Base-by-base conservation (phyloP, 2,329 filamentous ascomycete species). In the Acephala macrosclerotiorum region DNA sequence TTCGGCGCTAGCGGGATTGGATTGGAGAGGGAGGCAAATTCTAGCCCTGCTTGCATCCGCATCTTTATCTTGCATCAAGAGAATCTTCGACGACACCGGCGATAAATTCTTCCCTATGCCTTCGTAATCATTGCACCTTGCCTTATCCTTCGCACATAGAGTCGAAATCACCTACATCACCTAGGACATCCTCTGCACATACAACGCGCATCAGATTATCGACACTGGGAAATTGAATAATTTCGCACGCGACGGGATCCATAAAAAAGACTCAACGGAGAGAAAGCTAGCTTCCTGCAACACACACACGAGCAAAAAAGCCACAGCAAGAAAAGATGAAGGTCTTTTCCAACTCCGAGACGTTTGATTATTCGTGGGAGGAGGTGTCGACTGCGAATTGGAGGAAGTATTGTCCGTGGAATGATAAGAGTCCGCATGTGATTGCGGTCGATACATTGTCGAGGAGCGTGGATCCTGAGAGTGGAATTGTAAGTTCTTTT, bases 351-450 rank as follows among this genome's bases (percentile, higher is more conserved):
- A 96, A 93, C 76, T 84, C 85, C 45, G 92, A 93, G 80, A 94
- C 93, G 68, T 99, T 96, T 82, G 87, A 97, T 83, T 99, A 99
- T 85, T 97, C 95, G 55, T 99, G 96, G 96, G 93, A 97, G 76
- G 95, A 98, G 80, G 96, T 99, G 40, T 97, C 94, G 29, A 94
- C 93, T 16, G 94, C 92, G 78, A 99, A 99, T 86, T 99, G 96
- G 96, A 91, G 90, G 74, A 99, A 99, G 80, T 99, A 99, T 82
- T 96, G 93, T 76, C 95, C 95, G 22, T 98, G 96, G 95, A 99
- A 99, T 83, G 92, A 97, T 79, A 96, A 97, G 82, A 94, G 92
- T n/a, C 93, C 94, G 47, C 96, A 99, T 80, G 96, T 99, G 72
- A 89, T 96, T 71, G 94, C 93, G 72, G 96, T 98, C 75, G 96